These are phyloP conservation scores for Waitea zeae DNA, from an alignment of 1,284 basidiomycete genomes.

Conservation along the genomic window DNA sequence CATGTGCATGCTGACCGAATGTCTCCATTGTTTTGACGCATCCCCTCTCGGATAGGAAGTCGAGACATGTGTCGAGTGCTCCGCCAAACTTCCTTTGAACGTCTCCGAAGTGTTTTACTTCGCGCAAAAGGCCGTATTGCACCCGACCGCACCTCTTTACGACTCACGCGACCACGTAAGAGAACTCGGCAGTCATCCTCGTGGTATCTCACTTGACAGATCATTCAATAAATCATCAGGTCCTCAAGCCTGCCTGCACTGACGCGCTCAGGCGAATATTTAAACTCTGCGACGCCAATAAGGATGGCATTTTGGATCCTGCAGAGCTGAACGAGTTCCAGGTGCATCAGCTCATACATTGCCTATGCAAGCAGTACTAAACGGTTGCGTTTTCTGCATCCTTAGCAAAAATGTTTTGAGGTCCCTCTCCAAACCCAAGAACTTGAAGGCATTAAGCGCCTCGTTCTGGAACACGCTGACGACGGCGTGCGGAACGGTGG, in stretches of 20 bases:
- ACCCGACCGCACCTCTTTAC: slow-evolving; percentile 94
- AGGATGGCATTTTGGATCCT: slow-evolving; percentile 84
- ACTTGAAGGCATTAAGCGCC: slow-evolving; percentile 79
- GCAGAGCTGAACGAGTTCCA: slow-evolving; percentile 95
- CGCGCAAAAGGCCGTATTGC: slow-evolving; percentile 94
- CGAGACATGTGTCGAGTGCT: slow-evolving; percentile 96
- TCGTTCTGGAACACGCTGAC: slow-evolving; percentile 61
- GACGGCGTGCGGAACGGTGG: slow-evolving; percentile 55
- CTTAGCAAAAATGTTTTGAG: slow-evolving; percentile 85
- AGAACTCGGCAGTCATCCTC: too few relatives aligned
- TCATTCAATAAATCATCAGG: too few relatives aligned
- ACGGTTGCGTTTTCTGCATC: slow-evolving; percentile 5
- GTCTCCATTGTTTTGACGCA: slow-evolving; percentile 5
- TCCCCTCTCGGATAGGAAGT: slow-evolving; percentile 51
- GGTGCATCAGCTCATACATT: slow-evolving; percentile 27
- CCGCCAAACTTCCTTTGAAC: slow-evolving; percentile 78
- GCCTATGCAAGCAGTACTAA: too few relatives aligned
- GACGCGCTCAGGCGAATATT: slow-evolving; percentile 88
- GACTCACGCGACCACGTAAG: slow-evolving; percentile 86
- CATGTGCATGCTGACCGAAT: too few relatives aligned
- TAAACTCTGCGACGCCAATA: slow-evolving; percentile 88
- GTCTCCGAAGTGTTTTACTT: slow-evolving; percentile 99
- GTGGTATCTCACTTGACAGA: slow-evolving; percentile 1
- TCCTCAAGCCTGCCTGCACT: slow-evolving; percentile 86
- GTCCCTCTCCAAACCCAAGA: slow-evolving; percentile 86